Base-by-base conservation (phyloP, 1,284 basidiomycete species). In the Pseudozyma pruni region DNA sequence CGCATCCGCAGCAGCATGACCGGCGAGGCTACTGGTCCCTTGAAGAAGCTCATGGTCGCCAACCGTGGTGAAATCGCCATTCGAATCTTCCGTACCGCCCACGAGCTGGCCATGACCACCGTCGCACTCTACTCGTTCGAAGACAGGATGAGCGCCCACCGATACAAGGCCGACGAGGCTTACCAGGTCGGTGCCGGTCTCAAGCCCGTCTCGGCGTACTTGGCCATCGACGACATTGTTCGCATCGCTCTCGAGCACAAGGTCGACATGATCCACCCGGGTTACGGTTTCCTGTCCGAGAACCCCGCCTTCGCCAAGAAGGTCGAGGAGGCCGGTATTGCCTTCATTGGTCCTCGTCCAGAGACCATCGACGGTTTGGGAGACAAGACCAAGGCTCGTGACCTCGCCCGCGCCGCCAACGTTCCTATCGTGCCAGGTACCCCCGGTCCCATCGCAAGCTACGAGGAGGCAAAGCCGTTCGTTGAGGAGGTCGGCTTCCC, bases 341-440 rank as follows among this genome's bases (percentile, higher is more conserved):
- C 94, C 35, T 99, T 98, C 84, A 91, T 99, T 75, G 96, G 96
- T 23, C 96, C 96, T 40, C 87, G 91, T 35, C 94, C 95, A 35
- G 92, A 96, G 84, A 94, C 95, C 77, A 98, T 99, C 76, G 96
- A 98, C 86, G 89, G 91, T 44, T 89, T 98, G 49, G 96, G 96
- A 69, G 95, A 98, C 87, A 98, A 99, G 89, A 97, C 94, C 66
- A 98, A 98, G 85, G 95, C 95, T 43, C 59, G 80, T 54, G 77
- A 79, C 40, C 74, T 81, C 35, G 78, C 80, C 22, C 74, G 74
- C 44, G 63, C 69, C 59, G 79, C 77, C 25, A 63, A 77, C 27
- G 96, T 99, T 27, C 94, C 96, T 34, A 93, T 98, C 74, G 96
- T 98, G 22, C 96, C 96, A 44, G 96, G 96, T 81, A 98, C 96